Conservation (phyloP, 179 eudicot species). For the Beta corolliflora region DNA sequence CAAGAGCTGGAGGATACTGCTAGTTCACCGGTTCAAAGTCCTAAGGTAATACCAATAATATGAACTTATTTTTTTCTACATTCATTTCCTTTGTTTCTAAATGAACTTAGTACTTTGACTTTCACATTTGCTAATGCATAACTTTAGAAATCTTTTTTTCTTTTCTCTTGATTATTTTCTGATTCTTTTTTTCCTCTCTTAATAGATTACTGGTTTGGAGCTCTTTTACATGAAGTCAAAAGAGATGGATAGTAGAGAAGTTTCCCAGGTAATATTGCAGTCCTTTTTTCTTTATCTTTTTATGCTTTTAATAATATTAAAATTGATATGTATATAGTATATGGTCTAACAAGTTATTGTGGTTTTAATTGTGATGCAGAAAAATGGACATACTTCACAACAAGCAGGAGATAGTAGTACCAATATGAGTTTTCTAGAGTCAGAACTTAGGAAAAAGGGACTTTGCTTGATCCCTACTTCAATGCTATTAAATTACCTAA, state of each 20-base stretch:
- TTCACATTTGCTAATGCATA: no score
- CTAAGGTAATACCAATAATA: slow-evolving; percentile 15
- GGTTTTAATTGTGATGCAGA: neutral
- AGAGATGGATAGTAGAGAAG: slow-evolving; percentile 4
- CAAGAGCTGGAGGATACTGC: slow-evolving; percentile 41
- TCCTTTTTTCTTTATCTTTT: no score
- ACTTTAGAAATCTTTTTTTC: no score
- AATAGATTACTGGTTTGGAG: slow-evolving; percentile 22
- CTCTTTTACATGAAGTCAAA: slow-evolving; percentile 25
- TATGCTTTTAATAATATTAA: neutral
- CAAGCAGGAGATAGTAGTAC: slow-evolving; percentile 13
- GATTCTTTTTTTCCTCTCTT: neutral
- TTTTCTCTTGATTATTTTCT: no score
- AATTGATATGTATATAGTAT: neutral
- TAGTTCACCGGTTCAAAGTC: slow-evolving; percentile 33
- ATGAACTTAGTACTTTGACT: neutral
- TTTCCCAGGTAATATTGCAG: slow-evolving; percentile 18
- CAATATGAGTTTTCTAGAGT: slow-evolving; percentile 13
- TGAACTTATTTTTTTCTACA: no score
- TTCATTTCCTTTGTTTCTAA: no score
- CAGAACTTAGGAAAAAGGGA: slow-evolving; percentile 43
- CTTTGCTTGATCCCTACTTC: slow-evolving; percentile 47
- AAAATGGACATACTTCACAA: slow-evolving; percentile 7
- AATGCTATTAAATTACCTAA: slow-evolving; percentile 28
- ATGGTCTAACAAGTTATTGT: neutral